Evolutionary conservation across 139 green algal genomes (phyloP).

Genomic region (Closterium sp.): DNA sequence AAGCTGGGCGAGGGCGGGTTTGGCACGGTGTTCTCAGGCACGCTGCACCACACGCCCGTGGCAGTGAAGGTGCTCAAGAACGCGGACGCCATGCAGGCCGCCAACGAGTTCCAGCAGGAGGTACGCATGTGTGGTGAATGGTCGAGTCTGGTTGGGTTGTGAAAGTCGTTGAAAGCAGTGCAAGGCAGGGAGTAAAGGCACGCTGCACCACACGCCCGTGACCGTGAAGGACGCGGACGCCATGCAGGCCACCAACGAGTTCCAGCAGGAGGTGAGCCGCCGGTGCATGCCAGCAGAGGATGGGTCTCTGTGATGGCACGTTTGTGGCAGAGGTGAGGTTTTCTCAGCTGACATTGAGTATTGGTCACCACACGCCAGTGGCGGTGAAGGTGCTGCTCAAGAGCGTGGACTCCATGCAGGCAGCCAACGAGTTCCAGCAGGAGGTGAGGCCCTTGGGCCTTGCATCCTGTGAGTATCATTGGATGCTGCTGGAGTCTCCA

Average conservation of each 20-base stretch:
- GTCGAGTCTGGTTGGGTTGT: too few species aligned
- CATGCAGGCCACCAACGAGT: constrained; percentile 31
- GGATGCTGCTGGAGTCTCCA: too few species aligned
- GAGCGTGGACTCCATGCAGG: constrained; percentile 26
- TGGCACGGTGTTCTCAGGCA: constrained; percentile 35
- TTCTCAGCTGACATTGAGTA: too few species aligned
- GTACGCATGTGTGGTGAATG: too few species aligned
- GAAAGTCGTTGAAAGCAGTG: too few species aligned
- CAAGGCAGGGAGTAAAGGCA: too few species aligned
- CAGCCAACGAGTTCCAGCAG: not conserved
- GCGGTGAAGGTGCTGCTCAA: constrained; percentile 50
- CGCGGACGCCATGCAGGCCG: constrained; percentile 31
- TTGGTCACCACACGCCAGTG: constrained; percentile 29
- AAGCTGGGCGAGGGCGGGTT: constrained; percentile 48
- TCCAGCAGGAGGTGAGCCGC: constrained; percentile 26
- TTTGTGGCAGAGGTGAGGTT: too few species aligned
- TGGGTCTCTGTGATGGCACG: too few species aligned
- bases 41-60: constrained; percentile 34
- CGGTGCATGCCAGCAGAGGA: too few species aligned
- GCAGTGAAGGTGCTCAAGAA: constrained; percentile 47
- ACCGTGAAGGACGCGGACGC: constrained; percentile 36
- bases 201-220: constrained; percentile 35
- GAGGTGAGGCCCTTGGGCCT: too few species aligned
- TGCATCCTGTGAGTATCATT: too few species aligned
- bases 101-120: constrained; percentile 32